phyloP scores from a whole-genome alignment of 1,284 basidiomycete species.

The Heterobasidion parviporum region DNA sequence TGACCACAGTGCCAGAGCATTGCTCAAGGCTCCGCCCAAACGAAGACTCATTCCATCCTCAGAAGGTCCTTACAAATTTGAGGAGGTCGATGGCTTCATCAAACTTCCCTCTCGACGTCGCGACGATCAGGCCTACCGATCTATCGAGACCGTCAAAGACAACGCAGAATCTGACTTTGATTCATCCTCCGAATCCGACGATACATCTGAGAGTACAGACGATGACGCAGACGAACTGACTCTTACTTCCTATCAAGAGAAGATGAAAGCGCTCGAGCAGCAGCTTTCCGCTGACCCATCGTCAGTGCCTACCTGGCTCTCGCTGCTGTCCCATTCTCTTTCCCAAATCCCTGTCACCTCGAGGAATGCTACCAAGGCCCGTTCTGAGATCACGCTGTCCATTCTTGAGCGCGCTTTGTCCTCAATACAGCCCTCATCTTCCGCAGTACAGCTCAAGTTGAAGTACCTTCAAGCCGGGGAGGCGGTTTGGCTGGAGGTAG shows the following conservation, averaged over 20 bases:
- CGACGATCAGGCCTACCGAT: conserved; percentile 39
- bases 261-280: conserved; percentile 51
- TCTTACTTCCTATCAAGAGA: conserved; percentile 48
- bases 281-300: conserved; percentile 41
- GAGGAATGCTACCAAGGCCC: conserved; percentile 56
- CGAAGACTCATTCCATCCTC: conserved; percentile 33
- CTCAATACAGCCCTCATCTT: conserved; percentile 41
- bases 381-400: conserved; percentile 62
- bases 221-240: conserved; percentile 24
- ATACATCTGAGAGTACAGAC: conserved; percentile 14
- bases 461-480: conserved; percentile 64
- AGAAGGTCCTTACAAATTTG: conserved; percentile 34
- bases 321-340: conserved; percentile 52
- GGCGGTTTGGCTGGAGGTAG: conserved; percentile 54
- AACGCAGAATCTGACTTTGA: conserved; percentile 36
- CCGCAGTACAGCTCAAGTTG: conserved; percentile 44
- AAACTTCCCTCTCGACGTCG: conserved; percentile 35
- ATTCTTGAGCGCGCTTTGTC: conserved; percentile 58
- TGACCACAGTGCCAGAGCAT: conserved; percentile 42
- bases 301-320: conserved; percentile 55
- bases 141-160: conserved; percentile 31
- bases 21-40: conserved; percentile 41
- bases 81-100: conserved; percentile 61
- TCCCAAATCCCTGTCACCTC: conserved; percentile 48
- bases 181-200: conserved; percentile 22